A percentile compares a stretch with the other conserved stretches of the same genome.
These are phyloP conservation scores for Teunomyces panamensis DNA, from an alignment of 805 yeast genomes.

Conservation along the genomic window DNA sequence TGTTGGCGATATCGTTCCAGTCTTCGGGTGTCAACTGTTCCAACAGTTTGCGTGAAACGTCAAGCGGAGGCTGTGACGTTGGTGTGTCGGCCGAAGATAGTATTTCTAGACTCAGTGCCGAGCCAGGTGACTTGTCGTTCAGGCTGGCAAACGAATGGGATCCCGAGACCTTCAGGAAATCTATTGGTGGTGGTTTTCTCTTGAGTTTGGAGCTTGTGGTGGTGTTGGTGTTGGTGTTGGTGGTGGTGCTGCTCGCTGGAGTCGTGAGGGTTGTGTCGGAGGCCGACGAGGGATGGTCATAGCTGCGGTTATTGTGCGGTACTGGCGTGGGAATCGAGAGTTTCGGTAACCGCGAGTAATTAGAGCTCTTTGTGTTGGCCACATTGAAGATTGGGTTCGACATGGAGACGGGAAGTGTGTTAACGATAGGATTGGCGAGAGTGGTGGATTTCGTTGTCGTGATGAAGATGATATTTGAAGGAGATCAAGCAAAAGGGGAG, in stretches of 20 bases:
- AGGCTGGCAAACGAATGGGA: constrained; percentile 6
- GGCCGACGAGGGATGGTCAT: constrained; percentile 4
- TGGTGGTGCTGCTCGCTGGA: constrained; percentile 1
- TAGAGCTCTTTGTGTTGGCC: constrained; percentile 26
- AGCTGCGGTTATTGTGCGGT: constrained; percentile 7
- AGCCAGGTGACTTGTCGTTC: neutral
- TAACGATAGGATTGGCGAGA: neutral
- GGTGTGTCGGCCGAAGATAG: neutral
- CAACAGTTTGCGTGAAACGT: constrained; percentile 19
- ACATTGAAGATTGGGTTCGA: constrained; percentile 32
- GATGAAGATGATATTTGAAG: neutral
- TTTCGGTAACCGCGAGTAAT: constrained; percentile 20
- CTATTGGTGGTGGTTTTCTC: constrained; percentile 45
- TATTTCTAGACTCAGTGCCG: neutral
- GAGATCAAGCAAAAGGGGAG: too few species aligned
- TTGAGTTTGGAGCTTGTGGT: constrained; percentile 10
- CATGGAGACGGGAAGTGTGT: constrained; percentile 6
- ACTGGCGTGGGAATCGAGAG: constrained; percentile 28
- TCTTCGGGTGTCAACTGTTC: constrained; percentile 65
- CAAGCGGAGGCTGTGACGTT: neutral
- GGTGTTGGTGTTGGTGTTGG: neutral
- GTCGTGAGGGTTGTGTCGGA: constrained; percentile 6
- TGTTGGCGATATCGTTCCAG: constrained; percentile 64
- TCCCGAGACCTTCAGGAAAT: constrained; percentile 27
- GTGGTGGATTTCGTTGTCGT: neutral